Evolutionary conservation across 495 filamentous ascomycete genomes (phyloP), one percentile per base, ranked within the genome.

Genomic region (Penicillium alfredii): DNA sequence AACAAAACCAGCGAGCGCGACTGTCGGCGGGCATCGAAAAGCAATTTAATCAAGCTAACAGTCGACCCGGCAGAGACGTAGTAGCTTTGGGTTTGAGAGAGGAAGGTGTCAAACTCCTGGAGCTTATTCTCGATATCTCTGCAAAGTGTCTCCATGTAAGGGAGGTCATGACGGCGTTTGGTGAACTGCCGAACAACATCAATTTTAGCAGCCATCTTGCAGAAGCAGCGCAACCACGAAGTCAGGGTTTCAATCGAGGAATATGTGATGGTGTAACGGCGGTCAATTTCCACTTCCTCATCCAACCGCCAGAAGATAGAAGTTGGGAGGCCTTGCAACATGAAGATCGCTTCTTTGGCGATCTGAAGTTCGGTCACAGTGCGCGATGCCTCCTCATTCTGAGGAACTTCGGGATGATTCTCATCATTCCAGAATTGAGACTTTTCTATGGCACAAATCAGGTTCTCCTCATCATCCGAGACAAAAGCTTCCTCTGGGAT

Each of bases 311-410:
- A 47, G 38, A 84, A 94, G 4, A 94, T 55, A 12, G 76, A 80
- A 1, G 85, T 93, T 22, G 80, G 76, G 12, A 94, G 63, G 0
- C 87, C 88, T 20, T 76, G 71, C 1, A 97, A 73, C 87, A 94
- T 90, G 45, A 84, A 89, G 1, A 94, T 64, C 1, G 77, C 69
- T 45, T 97, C 89, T 26, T 89, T 79, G 20, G 89, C 65, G 4
- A 78, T 55, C 37, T 90, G 83, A 2, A 84, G 62, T 49, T 92
- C 88, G 0, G 84, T 79, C 21, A 93, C 60, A 3, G 63, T 59
- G 56, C 48, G 75, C 63, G 47, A 67, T 40, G 35, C 63, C 30
- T 45, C 42, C 47, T 44, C 56, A 45, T 42, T 58, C 37, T 51
- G 40, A 5, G 50, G 27, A 25, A 41, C 38, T n/a, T 42, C 38